A percentile compares a stretch with the other conserved stretches of the same genome.
phyloP scores from a whole-genome alignment of 495 filamentous ascomycete species.

The Tuber microsphaerosporum region DNA sequence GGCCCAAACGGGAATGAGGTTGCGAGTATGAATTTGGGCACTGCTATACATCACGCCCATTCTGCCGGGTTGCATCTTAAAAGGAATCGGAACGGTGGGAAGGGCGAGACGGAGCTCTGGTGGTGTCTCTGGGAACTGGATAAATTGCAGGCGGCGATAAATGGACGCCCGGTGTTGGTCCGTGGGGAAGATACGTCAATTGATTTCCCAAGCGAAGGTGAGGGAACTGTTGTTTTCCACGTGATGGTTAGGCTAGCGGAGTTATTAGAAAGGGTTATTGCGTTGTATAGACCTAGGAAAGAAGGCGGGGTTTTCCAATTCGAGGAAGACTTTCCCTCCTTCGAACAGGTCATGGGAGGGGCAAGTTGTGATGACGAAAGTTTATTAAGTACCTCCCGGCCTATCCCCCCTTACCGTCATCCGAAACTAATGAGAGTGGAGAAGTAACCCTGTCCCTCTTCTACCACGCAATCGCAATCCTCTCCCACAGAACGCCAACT shows the following conservation, averaged over 20 bases:
- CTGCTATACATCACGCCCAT: slow-evolving; percentile 44
- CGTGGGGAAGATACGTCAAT: slow-evolving; percentile 37
- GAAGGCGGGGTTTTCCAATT: slow-evolving; percentile 7
- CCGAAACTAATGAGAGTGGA: slow-evolving; percentile 12
- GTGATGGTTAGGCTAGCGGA: slow-evolving; percentile 28
- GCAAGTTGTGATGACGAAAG: not conserved
- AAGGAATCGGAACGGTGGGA: slow-evolving; percentile 15
- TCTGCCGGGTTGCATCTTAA: slow-evolving; percentile 34
- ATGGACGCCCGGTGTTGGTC: slow-evolving; percentile 36
- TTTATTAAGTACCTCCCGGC: not conserved
- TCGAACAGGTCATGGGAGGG: slow-evolving; percentile 15
- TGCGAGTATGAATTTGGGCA: slow-evolving; percentile 47
- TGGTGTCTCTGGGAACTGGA: slow-evolving; percentile 38
- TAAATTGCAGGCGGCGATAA: slow-evolving; percentile 35
- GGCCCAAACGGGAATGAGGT: slow-evolving; percentile 47
- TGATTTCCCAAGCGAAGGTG: slow-evolving; percentile 18
- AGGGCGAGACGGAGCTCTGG: slow-evolving; percentile 28
- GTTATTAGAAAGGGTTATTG: slow-evolving; percentile 30
- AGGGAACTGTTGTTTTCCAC: slow-evolving; percentile 23
- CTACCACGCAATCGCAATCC: slow-evolving; percentile 38
- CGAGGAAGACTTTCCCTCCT: slow-evolving; percentile 24
- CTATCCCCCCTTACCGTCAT: not conserved
- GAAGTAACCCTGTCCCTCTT: slow-evolving; percentile 28
- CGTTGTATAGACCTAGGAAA: slow-evolving; percentile 31
- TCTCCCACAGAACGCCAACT: slow-evolving; percentile 33